Conservation (phyloP, 1,139 yeast genomes). For the Geotrichum reessii region DNA sequence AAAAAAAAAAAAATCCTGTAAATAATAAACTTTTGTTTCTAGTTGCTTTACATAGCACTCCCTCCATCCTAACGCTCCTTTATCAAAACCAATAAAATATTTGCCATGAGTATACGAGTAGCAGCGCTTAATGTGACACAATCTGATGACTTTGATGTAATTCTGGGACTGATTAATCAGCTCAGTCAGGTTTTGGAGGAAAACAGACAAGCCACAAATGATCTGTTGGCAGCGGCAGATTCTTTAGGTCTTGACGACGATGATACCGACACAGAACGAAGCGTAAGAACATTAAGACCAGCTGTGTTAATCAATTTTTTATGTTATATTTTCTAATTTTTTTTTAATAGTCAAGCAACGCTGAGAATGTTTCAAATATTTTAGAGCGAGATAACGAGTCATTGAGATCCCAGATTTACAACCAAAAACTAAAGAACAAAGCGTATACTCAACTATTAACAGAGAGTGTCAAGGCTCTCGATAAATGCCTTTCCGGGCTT, state of each 20-base stretch:
- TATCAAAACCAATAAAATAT: neutral
- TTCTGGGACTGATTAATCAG: conserved; percentile 28
- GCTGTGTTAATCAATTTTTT: neutral
- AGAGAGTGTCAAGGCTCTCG: conserved; percentile 23
- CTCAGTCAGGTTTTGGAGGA: conserved; percentile 25
- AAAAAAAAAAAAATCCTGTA: too few species aligned
- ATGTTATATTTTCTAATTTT: neutral
- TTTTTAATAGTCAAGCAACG: neutral
- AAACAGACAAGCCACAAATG: conserved; percentile 30
- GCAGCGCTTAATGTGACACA: conserved; percentile 21
- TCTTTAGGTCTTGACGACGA: conserved; percentile 25
- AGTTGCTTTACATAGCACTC: neutral
- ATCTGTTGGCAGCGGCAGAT: conserved; percentile 30
- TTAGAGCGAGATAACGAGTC: conserved; percentile 20
- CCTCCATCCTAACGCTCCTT: neutral
- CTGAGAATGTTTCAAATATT: conserved; percentile 7
- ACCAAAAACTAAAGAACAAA: conserved; percentile 20
- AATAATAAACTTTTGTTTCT: neutral
- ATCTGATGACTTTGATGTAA: conserved; percentile 30
- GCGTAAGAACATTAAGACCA: neutral
- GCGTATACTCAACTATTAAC: conserved; percentile 24
- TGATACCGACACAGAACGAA: conserved; percentile 15
- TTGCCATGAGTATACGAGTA: conserved; percentile 11
- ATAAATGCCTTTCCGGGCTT: conserved; percentile 25
- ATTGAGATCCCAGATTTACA: conserved; percentile 20